Evolutionary conservation across 805 yeast genomes (phyloP), one percentile per base, ranked within the genome.

Genomic region (Ogataea saltuana): DNA sequence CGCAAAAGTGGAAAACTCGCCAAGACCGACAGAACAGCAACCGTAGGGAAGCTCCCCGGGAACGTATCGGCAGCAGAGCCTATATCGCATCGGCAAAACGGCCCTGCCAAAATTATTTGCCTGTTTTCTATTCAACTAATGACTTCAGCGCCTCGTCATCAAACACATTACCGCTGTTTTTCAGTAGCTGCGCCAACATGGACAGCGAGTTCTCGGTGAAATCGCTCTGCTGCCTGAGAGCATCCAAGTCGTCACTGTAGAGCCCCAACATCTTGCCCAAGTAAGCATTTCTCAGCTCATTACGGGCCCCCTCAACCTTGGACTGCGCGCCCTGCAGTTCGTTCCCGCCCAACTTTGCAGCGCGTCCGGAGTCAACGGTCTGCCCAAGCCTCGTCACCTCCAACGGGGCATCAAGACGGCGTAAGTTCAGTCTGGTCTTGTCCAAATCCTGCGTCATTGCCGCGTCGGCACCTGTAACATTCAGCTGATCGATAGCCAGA

Each of bases 201-300:
- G 74, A 74, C 44, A 83, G 67, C 20, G 86, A 80, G 22, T 69
- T 72, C 13, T 51, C 51, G 9, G 72, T 72, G 54, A 84, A 84
- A 58, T 83, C 88, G 8, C 81, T 83, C 26, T 81, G 78, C 42
- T 71, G 69, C 58, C 89, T 76, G 48, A 82, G 64, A 41, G 69
- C 68, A 53, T 79, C 81, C 28, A 82, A 67, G 47, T 82, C 87
- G 43, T 79, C 80, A 35, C 81, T 79, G 53, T 81, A 84, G 28
- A 70, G 73, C 13, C 67, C 63, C 35, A 85, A 76, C 76, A 83
- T 74, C 47, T 79, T 54, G 25, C 67, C 69, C 55, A 84, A 60
- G 53, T 72, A 84, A 41, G 74, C 71, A 49, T 70, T 71, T 45
- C 79, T 74, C 37, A 80, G 59, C 37, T 68, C 67, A 25, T 64